Evolutionary conservation across 305 asterid genomes (phyloP), one percentile per base, ranked within the genome.

Genomic region (Fraxinus sp.): DNA sequence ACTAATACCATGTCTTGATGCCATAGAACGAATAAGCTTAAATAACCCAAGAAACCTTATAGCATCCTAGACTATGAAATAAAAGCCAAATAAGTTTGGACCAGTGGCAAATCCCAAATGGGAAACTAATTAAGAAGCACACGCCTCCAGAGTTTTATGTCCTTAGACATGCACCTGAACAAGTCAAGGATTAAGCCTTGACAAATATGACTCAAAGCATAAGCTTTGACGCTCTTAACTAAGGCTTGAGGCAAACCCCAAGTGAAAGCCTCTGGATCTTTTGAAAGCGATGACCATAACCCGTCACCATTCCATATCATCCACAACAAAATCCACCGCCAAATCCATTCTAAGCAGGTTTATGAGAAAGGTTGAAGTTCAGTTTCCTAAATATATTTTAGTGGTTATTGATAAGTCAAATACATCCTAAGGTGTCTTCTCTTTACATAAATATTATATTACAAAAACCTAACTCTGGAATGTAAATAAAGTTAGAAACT

Each of bases 401-500:
- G 81, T 70, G 28, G 44, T 78, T 30, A n/a, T 49, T 77, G 35
- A 70, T 71, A 76, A 44, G 66, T 32, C 16, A 35, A 49, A 49
- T 13, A 22, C 35, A 78, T 41, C 73, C 70, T 64, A 30, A 52
- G 74, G 59, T 55, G 80, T 81, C 49, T 39, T 76, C 55, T 77
- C 79, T 68, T 26, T 28, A 59, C 18, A 4, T 11, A 78, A 33
- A 44, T 71, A 44, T 44, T 62, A 44, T 71, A 44, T 44, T 62
- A 73, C 52, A 79, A 55, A 24, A 62, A 44, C 52, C 22, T 7
- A 41, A 77, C 30, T 62, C 78, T 46, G 55, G 49, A 78, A 77
- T 18, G 64, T 74, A 74, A 59, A 72, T 39, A 44, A 71, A 72
- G 83, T 22, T 62, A 73, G 18, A 49, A 75, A 85, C 98, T 93